These are phyloP conservation scores for Croton laevigatus DNA, from an alignment of 441 rosid genomes.

Conservation along the genomic window DNA sequence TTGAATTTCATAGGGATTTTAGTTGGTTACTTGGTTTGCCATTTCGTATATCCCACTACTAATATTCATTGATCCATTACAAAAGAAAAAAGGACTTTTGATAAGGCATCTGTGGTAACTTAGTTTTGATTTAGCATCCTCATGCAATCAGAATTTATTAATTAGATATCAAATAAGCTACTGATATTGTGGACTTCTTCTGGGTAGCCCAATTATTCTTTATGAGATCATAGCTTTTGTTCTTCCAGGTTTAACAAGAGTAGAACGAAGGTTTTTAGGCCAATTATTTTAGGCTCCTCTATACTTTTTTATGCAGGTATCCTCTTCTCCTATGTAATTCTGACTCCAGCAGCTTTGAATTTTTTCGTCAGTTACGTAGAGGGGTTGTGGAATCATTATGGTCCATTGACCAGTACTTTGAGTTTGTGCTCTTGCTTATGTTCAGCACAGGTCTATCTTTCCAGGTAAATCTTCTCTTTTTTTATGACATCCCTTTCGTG, in stretches of 20 bases:
- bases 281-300: constrained; percentile 86
- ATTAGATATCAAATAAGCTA: constrained; percentile 10
- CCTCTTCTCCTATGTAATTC: constrained; percentile 68
- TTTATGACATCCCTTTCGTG: not conserved
- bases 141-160: not conserved
- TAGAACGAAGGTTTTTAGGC: constrained; percentile 87
- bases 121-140: not conserved
- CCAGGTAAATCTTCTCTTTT: constrained; percentile 53
- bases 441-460: constrained; percentile 98
- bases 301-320: constrained; percentile 88
- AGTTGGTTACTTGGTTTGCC: not conserved
- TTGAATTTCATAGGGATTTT: not conserved
- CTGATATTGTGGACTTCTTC: constrained; percentile 83
- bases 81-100: not conserved
- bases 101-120: not conserved
- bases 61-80: not conserved
- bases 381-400: constrained; percentile 88
- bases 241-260: constrained; percentile 84
- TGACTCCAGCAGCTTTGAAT: constrained; percentile 92
- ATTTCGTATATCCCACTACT: not conserved
- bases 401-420: constrained; percentile 98
- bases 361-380: constrained; percentile 91
- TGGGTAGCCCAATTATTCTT: constrained; percentile 88
- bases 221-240: constrained; percentile 97
- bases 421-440: constrained; percentile 94